Conservation (phyloP, 345 rosid species). For the Triadica sebifera region DNA sequence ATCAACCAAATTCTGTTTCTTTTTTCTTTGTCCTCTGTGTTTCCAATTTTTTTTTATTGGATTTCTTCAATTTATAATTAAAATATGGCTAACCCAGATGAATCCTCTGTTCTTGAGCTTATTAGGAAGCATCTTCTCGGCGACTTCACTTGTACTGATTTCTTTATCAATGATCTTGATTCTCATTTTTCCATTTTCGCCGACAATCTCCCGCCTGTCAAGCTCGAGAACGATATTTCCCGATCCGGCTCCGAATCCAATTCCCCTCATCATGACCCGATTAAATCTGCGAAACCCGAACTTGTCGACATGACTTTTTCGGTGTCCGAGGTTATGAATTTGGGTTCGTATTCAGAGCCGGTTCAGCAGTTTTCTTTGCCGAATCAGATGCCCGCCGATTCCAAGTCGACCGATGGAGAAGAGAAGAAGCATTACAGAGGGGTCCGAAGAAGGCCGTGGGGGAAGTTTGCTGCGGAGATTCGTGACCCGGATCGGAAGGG, state of each 20-base stretch:
- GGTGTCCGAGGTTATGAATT: not conserved
- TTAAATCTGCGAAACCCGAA: conserved; percentile 25
- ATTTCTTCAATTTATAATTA: too few relatives aligned
- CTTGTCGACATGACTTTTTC: conserved; percentile 21
- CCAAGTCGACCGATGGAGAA: not conserved
- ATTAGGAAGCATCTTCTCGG: conserved; percentile 54
- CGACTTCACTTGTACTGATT: conserved; percentile 49
- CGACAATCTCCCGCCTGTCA: conserved; percentile 32
- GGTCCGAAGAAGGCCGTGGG: conserved; percentile 92
- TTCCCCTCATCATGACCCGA: conserved; percentile 34
- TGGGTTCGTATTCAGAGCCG: conserved; percentile 14
- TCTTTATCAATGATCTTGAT: conserved; percentile 32
- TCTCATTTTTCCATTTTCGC: conserved; percentile 21
- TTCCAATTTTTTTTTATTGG: too few relatives aligned
- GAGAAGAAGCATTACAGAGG: conserved; percentile 70
- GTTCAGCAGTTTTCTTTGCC: not conserved
- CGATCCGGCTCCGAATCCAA: conserved; percentile 36
- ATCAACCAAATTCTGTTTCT: too few relatives aligned
- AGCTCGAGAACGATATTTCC: conserved; percentile 16
- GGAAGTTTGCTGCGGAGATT: conserved; percentile 91
- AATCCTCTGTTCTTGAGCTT: conserved; percentile 39
- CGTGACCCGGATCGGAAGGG: conserved; percentile 81
- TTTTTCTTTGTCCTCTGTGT: too few relatives aligned
- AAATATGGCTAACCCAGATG: conserved; percentile 38
- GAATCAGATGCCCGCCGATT: not conserved